Base-by-base conservation (phyloP, 192 early-diverging fungal species). In the Chytriomyces sp. region DNA sequence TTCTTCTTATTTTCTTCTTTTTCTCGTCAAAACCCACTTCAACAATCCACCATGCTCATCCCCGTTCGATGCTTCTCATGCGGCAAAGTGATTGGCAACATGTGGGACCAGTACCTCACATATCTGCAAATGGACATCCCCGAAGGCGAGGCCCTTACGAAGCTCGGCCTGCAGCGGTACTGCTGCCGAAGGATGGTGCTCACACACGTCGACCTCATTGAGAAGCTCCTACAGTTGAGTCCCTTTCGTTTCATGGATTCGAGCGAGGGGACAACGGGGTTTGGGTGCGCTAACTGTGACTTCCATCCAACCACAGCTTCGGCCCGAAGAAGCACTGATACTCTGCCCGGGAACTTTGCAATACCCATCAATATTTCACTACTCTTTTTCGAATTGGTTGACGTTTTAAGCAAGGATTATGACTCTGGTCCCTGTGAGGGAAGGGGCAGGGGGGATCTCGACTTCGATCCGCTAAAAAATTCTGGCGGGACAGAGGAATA, bases 171-270 rank as follows among this genome's bases (percentile, higher is more conserved):
- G 33, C 75, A 83, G 61, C 89, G 97, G 53, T 99, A 96, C 74
- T 99, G 97, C 88, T 99, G 97, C 82, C 88, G 97, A 41, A 86
- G 97, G 68, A 99, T 99, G 97, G 89, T 99, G 7, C 81, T 99
- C 33, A 98, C 97, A 5, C 97, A 99, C 81, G 94, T 97, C 32
- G 97, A 99, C 76, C 80, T 99, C 72, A 99, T 99, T 72, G 94
- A 98, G 77, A 99, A 99, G 82, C 85, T 99, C n/a, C 76, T 99
- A 65, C 93, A 96, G 78, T 98, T 40, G 40, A 61, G 56, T 26
- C 0, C 38, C 40, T 72, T 25, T 61, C 32, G 32, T 52, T 73
- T 4, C 33, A n/a, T n/a, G n/a, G n/a, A n/a, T n/a, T n/a, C n/a
- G n/a, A n/a, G n/a, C n/a, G n/a, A n/a, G n/a, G n/a, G n/a, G n/a